Conservation (phyloP, 2,329 filamentous ascomycete species). For the Cladorrhinum sp. region DNA sequence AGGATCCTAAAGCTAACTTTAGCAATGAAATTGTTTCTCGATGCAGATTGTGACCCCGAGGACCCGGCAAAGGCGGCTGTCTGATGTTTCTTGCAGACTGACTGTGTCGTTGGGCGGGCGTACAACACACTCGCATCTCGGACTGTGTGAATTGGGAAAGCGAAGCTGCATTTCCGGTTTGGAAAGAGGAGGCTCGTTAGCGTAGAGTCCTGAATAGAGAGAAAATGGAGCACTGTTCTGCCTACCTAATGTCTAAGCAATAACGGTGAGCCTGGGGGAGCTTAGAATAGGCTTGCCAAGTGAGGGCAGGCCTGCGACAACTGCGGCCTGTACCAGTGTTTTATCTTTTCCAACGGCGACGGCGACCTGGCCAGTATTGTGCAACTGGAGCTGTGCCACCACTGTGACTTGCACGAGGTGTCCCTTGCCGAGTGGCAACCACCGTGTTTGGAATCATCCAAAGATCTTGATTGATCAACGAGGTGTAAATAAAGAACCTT, state of each 20-base stretch:
- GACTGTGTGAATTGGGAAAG: not conserved
- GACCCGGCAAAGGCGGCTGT: conserved; percentile 19
- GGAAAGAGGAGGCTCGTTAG: not conserved
- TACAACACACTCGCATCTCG: not conserved
- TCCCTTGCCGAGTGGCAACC: not conserved
- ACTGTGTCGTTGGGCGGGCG: not conserved
- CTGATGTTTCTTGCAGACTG: conserved; percentile 13
- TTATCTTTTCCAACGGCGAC: not conserved
- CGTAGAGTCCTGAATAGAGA: not conserved
- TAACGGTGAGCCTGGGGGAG: not conserved
- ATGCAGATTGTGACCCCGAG: conserved; percentile 10
- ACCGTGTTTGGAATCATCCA: not conserved
- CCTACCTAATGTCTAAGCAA: not conserved
- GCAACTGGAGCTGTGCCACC: not conserved
- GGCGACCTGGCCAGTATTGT: not conserved
- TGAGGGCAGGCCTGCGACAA: not conserved
- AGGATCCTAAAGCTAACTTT: not conserved
- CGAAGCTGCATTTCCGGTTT: not conserved
- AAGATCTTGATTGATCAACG: not conserved
- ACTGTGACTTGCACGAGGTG: not conserved
- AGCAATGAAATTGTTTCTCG: too few relatives aligned
- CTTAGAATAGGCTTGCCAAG: not conserved
- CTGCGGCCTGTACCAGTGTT: not conserved
- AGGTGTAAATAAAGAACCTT: not conserved
- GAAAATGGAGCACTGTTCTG: not conserved